phyloP scores from a whole-genome alignment of 495 filamentous ascomycete genomes.

The Xylaria palmicola region DNA sequence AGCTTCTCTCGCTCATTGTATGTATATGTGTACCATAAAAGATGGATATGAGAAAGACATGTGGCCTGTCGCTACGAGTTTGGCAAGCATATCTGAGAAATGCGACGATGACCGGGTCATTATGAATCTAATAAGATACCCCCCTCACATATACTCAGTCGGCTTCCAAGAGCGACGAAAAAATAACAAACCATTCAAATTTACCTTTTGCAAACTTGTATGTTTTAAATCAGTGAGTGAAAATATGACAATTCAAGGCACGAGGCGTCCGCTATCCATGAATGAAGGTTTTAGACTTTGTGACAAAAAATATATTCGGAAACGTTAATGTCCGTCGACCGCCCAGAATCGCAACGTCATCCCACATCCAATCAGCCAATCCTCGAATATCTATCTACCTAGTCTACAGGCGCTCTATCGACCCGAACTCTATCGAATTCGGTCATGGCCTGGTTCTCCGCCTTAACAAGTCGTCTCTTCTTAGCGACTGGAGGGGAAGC shows the following conservation, averaged over 20 bases:
- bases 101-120: not conserved
- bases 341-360: no score
- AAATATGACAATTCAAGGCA: no score
- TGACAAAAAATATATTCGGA: no score
- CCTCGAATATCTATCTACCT: not conserved
- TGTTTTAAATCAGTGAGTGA: no score
- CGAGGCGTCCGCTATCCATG: no score
- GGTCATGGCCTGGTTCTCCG: not conserved
- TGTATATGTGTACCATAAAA: conserved; percentile 12
- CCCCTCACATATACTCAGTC: conserved; percentile 1
- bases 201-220: not conserved
- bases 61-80: not conserved
- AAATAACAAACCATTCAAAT: not conserved
- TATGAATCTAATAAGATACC: conserved; percentile 10
- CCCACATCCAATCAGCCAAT: not conserved
- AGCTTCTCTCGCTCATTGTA: not conserved
- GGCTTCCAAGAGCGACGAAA: not conserved
- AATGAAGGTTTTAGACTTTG: no score
- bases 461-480: not conserved
- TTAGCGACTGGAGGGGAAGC: not conserved
- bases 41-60: not conserved
- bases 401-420: not conserved
- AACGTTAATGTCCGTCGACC: no score
- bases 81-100: not conserved
- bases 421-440: not conserved